These are phyloP conservation scores for Saccharomycopsis javanensis DNA, from an alignment of 805 yeast species.

Conservation along the genomic window DNA sequence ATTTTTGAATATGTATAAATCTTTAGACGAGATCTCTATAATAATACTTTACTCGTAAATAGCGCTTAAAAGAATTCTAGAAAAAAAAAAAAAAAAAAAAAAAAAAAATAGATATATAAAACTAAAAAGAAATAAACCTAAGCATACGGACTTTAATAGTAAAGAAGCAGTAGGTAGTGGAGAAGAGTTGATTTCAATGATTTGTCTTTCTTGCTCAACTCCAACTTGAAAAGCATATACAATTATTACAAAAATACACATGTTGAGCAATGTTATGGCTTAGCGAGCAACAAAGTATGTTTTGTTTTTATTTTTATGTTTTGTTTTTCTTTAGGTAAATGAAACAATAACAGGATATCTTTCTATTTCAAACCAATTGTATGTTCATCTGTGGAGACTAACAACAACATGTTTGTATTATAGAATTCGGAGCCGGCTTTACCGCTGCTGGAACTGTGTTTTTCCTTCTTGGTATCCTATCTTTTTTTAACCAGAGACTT, in stretches of 20 bases:
- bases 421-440: slow-evolving; percentile 19
- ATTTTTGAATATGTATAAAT: not conserved
- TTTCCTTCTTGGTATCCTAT: slow-evolving; percentile 70
- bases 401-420: not conserved
- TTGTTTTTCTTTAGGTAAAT: not conserved
- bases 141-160: too few species aligned
- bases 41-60: not conserved
- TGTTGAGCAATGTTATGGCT: slow-evolving; percentile 19
- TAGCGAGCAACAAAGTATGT: slow-evolving; percentile 18
- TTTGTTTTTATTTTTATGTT: not conserved
- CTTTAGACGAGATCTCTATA: not conserved
- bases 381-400: not conserved
- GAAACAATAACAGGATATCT: not conserved
- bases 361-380: too few species aligned
- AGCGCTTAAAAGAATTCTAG: not conserved
- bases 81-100: not conserved
- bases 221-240: too few species aligned
- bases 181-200: not conserved
- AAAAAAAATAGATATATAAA: not conserved
- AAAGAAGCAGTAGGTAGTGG: not conserved
- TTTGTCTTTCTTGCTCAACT: too few species aligned
- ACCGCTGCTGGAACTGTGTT: slow-evolving; percentile 44
- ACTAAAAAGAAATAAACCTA: not conserved
- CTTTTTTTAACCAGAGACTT: slow-evolving; percentile 82
- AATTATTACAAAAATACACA: not conserved